These are phyloP conservation scores for Kwoniella shivajii DNA, from an alignment of 1,284 basidiomycete genomes.

Conservation along the genomic window DNA sequence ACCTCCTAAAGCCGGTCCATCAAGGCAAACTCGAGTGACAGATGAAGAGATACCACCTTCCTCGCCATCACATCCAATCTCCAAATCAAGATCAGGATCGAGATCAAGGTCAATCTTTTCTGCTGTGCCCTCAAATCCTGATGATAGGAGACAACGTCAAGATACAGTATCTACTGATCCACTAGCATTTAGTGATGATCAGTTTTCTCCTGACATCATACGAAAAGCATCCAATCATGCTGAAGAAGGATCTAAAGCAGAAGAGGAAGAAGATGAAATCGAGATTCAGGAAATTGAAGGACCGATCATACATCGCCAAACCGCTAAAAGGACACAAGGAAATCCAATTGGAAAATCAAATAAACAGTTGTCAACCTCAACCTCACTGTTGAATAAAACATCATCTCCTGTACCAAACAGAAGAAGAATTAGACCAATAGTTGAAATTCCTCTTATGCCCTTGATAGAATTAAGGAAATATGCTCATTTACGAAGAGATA, in stretches of 20 bases:
- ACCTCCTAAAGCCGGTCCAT: not conserved
- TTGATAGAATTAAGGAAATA: not conserved
- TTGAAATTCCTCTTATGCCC: constrained; percentile 6
- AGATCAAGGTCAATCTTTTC: too few relatives aligned
- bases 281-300: not conserved
- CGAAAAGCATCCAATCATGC: not conserved
- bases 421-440: not conserved
- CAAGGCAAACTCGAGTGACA: not conserved
- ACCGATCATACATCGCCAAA: too few relatives aligned
- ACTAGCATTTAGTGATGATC: constrained; percentile 8
- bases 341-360: too few relatives aligned
- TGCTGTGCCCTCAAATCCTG: too few relatives aligned
- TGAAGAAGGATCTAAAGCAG: not conserved
- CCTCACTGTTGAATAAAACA: too few relatives aligned
- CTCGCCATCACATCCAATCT: too few relatives aligned
- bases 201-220: not conserved
- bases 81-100: not conserved
- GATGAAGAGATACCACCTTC: not conserved
- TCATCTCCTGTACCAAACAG: not conserved
- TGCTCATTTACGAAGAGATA: not conserved
- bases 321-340: too few relatives aligned
- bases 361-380: too few relatives aligned
- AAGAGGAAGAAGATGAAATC: constrained; percentile 3
- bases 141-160: not conserved
- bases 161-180: constrained; percentile 5